These are phyloP conservation scores for Dendrobium catenatum DNA, from an alignment of 106 monocot genomes.

Conservation along the genomic window DNA sequence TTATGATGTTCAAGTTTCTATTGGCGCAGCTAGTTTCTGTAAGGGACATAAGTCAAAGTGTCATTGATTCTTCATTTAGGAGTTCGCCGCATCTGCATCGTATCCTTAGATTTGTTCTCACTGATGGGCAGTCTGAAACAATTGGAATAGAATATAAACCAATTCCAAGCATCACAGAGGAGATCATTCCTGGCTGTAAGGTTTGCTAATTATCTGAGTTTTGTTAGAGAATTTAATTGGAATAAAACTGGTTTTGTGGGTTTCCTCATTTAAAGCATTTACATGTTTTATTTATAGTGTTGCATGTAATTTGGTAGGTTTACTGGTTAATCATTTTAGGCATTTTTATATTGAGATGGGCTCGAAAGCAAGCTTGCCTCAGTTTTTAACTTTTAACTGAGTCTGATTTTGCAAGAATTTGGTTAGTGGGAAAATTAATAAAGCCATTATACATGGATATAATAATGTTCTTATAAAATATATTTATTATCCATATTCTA, in stretches of 20 bases:
- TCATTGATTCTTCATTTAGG: slow-evolving; percentile 55
- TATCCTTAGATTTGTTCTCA: slow-evolving; percentile 79
- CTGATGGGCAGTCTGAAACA: slow-evolving; percentile 71
- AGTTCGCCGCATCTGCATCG: slow-evolving; percentile 32
- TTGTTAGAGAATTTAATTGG: background rate
- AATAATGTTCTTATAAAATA: too few relatives aligned
- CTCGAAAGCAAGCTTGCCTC: too few relatives aligned
- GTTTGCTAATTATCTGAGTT: slow-evolving; percentile 27
- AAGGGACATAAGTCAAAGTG: slow-evolving; percentile 68
- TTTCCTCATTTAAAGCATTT: too few relatives aligned
- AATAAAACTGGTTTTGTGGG: background rate
- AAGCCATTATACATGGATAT: too few relatives aligned
- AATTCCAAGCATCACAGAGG: slow-evolving; percentile 52
- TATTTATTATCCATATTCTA: too few relatives aligned
- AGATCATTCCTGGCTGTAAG: slow-evolving; percentile 82
- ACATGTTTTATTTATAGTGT: too few relatives aligned
- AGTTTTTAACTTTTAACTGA: too few relatives aligned
- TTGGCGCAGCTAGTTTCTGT: slow-evolving; percentile 59
- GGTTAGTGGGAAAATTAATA: too few relatives aligned
- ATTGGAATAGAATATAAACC: slow-evolving; percentile 65
- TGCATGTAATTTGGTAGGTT: background rate
- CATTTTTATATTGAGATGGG: background rate
- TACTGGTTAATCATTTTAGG: background rate
- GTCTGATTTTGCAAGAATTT: too few relatives aligned
- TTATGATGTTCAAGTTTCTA: background rate